Percentiles rank a stretch among this genome's conserved stretches.
Conservation (phyloP, 805 yeast species). For the Zygosaccharomyces gambellarensis region DNA sequence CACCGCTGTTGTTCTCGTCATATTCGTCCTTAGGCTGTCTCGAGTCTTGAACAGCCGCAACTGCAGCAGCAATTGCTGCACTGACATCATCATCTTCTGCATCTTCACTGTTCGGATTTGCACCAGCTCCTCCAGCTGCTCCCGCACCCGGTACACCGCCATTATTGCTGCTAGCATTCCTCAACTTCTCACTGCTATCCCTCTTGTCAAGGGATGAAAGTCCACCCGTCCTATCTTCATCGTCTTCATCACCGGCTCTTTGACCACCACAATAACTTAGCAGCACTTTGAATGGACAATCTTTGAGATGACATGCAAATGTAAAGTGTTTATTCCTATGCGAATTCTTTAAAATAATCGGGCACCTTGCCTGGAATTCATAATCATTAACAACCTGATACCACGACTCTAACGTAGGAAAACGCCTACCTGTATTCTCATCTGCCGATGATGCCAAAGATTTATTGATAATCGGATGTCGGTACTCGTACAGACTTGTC, state of each 20-base stretch:
- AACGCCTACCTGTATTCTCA: slow-evolving; percentile 22
- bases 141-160: neutral
- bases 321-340: slow-evolving; percentile 36
- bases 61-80: slow-evolving; percentile 36
- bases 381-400: slow-evolving; percentile 34
- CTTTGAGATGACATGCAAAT: slow-evolving; percentile 34
- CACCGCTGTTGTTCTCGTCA: slow-evolving; percentile 4
- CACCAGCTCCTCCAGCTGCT: neutral
- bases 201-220: slow-evolving; percentile 8
- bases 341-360: slow-evolving; percentile 35
- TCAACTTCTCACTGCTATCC: slow-evolving; percentile 8
- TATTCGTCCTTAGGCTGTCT: slow-evolving; percentile 11
- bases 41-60: slow-evolving; percentile 31
- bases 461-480: slow-evolving; percentile 34
- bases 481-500: slow-evolving; percentile 34
- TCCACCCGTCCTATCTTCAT: slow-evolving; percentile 6
- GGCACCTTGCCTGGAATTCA: slow-evolving; percentile 35
- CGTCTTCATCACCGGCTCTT: slow-evolving; percentile 14
- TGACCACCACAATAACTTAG: slow-evolving; percentile 30
- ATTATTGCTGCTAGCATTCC: slow-evolving; percentile 1
- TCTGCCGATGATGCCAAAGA: slow-evolving; percentile 26
- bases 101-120: slow-evolving; percentile 12
- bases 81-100: slow-evolving; percentile 29
- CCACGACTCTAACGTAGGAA: slow-evolving; percentile 32
- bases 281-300: slow-evolving; percentile 33